These are phyloP conservation scores for Trichosanthes truncata DNA, from an alignment of 306 rosid genomes.

Conservation along the genomic window DNA sequence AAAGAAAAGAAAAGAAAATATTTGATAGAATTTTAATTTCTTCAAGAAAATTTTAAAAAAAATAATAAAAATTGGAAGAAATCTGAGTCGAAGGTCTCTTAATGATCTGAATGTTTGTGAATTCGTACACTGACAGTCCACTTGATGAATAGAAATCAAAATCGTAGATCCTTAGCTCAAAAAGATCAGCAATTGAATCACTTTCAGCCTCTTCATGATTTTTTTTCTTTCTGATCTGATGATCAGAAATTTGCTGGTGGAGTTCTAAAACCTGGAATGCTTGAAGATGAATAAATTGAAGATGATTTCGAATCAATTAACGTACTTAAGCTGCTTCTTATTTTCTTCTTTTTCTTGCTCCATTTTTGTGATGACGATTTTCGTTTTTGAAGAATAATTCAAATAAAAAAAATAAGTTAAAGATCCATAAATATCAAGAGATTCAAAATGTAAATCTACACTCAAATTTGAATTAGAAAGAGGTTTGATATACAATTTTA, in stretches of 20 bases:
- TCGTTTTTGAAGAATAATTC: not conserved
- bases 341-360: constrained; percentile 15
- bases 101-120: constrained; percentile 81
- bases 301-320: constrained; percentile 18
- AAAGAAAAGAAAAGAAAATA: not conserved
- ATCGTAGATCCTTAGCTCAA: constrained; percentile 80
- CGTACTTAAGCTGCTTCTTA: constrained; percentile 2
- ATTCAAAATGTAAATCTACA: too few species aligned
- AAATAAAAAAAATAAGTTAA: too few species aligned
- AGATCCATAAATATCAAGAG: too few species aligned
- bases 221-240: not conserved
- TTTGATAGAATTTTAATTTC: not conserved
- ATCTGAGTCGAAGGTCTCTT: constrained; percentile 27
- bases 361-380: not conserved
- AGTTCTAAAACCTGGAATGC: constrained; percentile 57
- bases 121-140: constrained; percentile 82
- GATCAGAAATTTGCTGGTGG: constrained; percentile 36
- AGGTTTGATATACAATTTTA: too few species aligned
- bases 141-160: constrained; percentile 46
- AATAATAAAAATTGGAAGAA: too few species aligned
- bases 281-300: too few species aligned
- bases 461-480: too few species aligned
- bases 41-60: not conserved
- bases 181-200: constrained; percentile 94
- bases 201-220: constrained; percentile 60